Percentiles rank a stretch among this genome's conserved stretches.
phyloP scores from a whole-genome alignment of 164 flowering plant genomes.

The Vitis labrusca region DNA sequence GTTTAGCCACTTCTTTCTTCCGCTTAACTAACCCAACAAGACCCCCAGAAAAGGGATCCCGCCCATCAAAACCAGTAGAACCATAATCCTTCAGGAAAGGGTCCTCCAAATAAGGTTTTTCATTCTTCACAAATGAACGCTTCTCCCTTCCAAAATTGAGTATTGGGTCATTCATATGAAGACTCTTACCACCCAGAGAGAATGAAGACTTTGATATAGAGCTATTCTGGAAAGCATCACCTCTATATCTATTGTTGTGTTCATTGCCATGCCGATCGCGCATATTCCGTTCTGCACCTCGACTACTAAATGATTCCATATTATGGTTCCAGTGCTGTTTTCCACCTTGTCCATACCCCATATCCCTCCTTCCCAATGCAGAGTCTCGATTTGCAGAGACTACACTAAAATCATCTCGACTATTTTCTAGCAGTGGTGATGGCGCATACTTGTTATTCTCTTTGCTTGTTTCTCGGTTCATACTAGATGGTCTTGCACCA shows the following conservation, averaged over 20 bases:
- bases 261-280: constrained; percentile 44
- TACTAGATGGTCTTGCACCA: constrained; percentile 31
- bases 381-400: constrained; percentile 24
- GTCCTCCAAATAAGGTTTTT: constrained; percentile 60
- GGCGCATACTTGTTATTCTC: constrained; percentile 40
- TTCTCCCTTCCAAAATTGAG: constrained; percentile 66
- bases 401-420: constrained; percentile 32
- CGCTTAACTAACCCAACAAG: constrained; percentile 66
- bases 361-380: constrained; percentile 44
- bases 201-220: constrained; percentile 42
- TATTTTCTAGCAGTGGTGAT: constrained; percentile 31
- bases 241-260: constrained; percentile 38
- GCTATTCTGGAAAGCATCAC: constrained; percentile 42
- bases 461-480: constrained; percentile 35
- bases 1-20: constrained; percentile 71
- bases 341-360: constrained; percentile 41
- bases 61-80: constrained; percentile 54
- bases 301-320: constrained; percentile 34
- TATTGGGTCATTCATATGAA: constrained; percentile 44
- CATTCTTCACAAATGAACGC: constrained; percentile 43
- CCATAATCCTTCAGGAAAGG: constrained; percentile 53
- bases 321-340: constrained; percentile 50
- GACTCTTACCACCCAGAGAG: constrained; percentile 44
- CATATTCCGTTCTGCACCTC: constrained; percentile 39
- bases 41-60: constrained; percentile 63